Base-by-base conservation (phyloP, 495 filamentous ascomycete species). In the Hypoxylon crocopeplum region DNA sequence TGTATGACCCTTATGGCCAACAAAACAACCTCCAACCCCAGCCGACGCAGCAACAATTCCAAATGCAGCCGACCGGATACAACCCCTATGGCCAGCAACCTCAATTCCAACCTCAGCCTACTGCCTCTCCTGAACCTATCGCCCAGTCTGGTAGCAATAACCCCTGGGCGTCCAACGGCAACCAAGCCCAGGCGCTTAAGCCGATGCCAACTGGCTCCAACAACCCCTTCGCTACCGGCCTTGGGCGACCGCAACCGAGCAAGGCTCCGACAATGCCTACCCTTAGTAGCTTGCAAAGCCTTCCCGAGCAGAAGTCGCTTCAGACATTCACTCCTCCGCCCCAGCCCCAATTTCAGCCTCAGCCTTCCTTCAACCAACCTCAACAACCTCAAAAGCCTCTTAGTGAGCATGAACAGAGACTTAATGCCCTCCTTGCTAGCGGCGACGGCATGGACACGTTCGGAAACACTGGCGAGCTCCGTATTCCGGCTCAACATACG, bases 371-470 rank as follows among this genome's bases (percentile, higher is more conserved):
- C 74, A 57, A 62, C 52, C 67, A 74, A 63, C 59, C 59, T 29
- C 74, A 73, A 20, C 79, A 80, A 52, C 78, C 79, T 50, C 83
- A 78, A 59, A 80, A 77, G 63, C 77, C 83, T 22, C 74, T 77
- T 38, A 88, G 89, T 66, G 88, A 93, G 36, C 89, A 96, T 63
- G 86, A 92, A 64, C 84, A 88, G n/a, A 86, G 82, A 66, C 86
- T 99, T 49, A 97, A 98, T 63, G 85, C 89, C n/a, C 87, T 99
- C 10, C 84, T 99, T 37, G 82, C 89, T 6, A 80, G 79, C 17
- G 92, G 94, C 51, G 95, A 97, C 37, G 94, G 94, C 17, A 87
- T 92, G 76, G 94, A 99, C 70, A 98, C 95, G 1, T 99, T 97
- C 70, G 94, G 94, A 46, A 99, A 99, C 68, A 89, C 88, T 32